Conservation (phyloP, 2,329 filamentous ascomycete species). For the Aspergillus neoniger region DNA sequence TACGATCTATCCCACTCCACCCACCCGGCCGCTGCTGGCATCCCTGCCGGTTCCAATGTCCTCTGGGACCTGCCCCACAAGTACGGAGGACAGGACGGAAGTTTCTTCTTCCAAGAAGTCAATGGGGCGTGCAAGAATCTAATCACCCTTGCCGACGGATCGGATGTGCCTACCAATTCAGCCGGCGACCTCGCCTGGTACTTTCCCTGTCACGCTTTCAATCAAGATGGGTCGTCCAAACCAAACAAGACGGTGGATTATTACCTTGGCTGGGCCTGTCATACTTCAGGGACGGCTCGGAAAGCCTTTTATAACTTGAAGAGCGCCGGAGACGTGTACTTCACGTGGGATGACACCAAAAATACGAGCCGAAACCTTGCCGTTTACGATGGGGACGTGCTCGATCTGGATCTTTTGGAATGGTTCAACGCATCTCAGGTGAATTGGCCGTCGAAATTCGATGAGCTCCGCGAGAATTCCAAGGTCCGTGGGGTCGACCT, state of each 20-base stretch:
- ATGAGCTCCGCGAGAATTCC: conserved; percentile 71
- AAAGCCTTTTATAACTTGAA: conserved; percentile 73
- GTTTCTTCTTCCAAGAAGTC: conserved; percentile 97
- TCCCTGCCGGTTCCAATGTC: conserved; percentile 74
- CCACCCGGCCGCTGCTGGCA: conserved; percentile 79
- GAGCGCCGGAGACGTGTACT: conserved; percentile 84
- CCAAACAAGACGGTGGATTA: conserved; percentile 73
- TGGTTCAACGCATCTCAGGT: conserved; percentile 91
- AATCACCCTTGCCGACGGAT: conserved; percentile 70
- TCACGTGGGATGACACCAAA: conserved; percentile 90
- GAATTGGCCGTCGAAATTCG: conserved; percentile 72
- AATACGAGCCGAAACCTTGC: conserved; percentile 88
- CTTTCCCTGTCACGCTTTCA: conserved; percentile 88
- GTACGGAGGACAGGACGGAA: conserved; percentile 86
- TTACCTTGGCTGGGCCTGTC: conserved; percentile 85
- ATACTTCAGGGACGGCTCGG: conserved; percentile 71
- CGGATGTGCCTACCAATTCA: conserved; percentile 76
- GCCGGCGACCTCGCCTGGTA: conserved; percentile 87
- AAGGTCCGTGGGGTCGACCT: conserved; percentile 81
- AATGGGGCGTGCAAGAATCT: conserved; percentile 94
- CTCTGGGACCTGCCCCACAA: conserved; percentile 82
- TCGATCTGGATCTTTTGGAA: conserved; percentile 82
- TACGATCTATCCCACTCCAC: conserved; percentile 77
- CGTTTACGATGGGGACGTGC: conserved; percentile 90
- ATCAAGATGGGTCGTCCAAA: conserved; percentile 83